Evolutionary conservation across 2,329 filamentous ascomycete species (phyloP).

Genomic region (Aspergillus pseudonomiae): DNA sequence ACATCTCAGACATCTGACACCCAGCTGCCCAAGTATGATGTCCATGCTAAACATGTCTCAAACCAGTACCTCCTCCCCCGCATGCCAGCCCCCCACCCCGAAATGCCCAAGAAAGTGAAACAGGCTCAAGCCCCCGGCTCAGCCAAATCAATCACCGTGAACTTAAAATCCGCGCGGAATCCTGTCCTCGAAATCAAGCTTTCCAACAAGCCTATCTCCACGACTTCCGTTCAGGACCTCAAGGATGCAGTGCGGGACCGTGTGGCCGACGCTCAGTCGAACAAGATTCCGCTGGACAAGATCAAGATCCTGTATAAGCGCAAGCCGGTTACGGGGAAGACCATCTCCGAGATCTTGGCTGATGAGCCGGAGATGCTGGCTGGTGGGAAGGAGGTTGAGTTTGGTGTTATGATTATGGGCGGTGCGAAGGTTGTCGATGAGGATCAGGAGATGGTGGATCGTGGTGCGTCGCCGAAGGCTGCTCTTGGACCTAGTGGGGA

Average conservation of each 20-base stretch:
- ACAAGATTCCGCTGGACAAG: slow-evolving; percentile 62
- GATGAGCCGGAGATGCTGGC: slow-evolving; percentile 51
- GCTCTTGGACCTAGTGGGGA: slow-evolving; percentile 60
- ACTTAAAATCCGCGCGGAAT: slow-evolving; percentile 67
- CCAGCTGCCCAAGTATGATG: background rate
- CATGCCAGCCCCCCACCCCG: slow-evolving; percentile 46
- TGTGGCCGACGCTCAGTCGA: slow-evolving; percentile 53
- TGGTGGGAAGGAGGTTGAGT: slow-evolving; percentile 63
- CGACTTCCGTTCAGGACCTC: slow-evolving; percentile 76
- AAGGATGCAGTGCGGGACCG: slow-evolving; percentile 70
- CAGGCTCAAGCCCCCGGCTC: slow-evolving; percentile 38
- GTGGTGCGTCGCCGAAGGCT: slow-evolving; percentile 32
- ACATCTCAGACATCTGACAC: background rate
- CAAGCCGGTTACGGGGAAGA: slow-evolving; percentile 82
- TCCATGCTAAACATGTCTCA: background rate
- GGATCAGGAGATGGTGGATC: slow-evolving; percentile 32
- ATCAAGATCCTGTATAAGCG: slow-evolving; percentile 85
- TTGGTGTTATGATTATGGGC: slow-evolving; percentile 86
- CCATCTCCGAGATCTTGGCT: slow-evolving; percentile 71
- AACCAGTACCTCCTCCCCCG: slow-evolving; percentile 52
- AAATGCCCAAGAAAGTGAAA: slow-evolving; percentile 47
- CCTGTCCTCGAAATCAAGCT: slow-evolving; percentile 71
- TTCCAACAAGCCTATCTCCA: slow-evolving; percentile 59
- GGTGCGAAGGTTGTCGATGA: slow-evolving; percentile 58
- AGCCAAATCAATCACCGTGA: slow-evolving; percentile 42